Percentiles rank a stretch among this genome's conserved stretches.
These are phyloP conservation scores for Aspergillus ochraceoroseus DNA, from an alignment of 2,329 filamentous ascomycete species.

Conservation along the genomic window DNA sequence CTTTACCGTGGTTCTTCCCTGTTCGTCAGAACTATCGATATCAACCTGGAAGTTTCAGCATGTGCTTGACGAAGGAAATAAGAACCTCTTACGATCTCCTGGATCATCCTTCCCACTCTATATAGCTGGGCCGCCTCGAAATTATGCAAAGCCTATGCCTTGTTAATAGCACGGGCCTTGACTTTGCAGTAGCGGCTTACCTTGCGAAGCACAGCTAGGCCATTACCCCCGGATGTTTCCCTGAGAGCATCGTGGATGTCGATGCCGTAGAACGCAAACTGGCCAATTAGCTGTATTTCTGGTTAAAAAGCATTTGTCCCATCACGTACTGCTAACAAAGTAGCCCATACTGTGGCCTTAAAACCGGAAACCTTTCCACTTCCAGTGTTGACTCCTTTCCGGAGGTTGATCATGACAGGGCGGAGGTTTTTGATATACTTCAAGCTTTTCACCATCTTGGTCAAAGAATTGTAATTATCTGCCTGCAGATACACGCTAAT, in stretches of 20 bases:
- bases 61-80: neutral
- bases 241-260: slow-evolving; percentile 62
- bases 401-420: slow-evolving; percentile 62
- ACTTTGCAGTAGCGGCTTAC: slow-evolving; percentile 33
- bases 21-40: slow-evolving; percentile 68
- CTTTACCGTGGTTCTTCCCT: slow-evolving; percentile 67
- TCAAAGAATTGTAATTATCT: slow-evolving; percentile 58
- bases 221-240: slow-evolving; percentile 53
- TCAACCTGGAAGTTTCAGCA: slow-evolving; percentile 54
- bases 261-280: slow-evolving; percentile 68
- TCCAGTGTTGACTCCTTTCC: slow-evolving; percentile 65
- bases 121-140: slow-evolving; percentile 59
- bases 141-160: slow-evolving; percentile 51
- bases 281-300: neutral
- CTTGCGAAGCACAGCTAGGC: slow-evolving; percentile 52
- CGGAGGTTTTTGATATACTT: slow-evolving; percentile 72
- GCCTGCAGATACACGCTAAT: slow-evolving; percentile 62
- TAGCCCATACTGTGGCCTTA: slow-evolving; percentile 66
- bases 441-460: slow-evolving; percentile 57
- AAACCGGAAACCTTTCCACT: slow-evolving; percentile 52
- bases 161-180: too few species aligned
- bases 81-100: slow-evolving; percentile 51
- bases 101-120: slow-evolving; percentile 65
- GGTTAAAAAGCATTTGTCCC: neutral
- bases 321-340: slow-evolving; percentile 52